A percentile compares a stretch with the other conserved stretches of the same genome.
Evolutionary conservation across 306 rosid species (phyloP).

Genomic region (Chamaecrista fasciculata): DNA sequence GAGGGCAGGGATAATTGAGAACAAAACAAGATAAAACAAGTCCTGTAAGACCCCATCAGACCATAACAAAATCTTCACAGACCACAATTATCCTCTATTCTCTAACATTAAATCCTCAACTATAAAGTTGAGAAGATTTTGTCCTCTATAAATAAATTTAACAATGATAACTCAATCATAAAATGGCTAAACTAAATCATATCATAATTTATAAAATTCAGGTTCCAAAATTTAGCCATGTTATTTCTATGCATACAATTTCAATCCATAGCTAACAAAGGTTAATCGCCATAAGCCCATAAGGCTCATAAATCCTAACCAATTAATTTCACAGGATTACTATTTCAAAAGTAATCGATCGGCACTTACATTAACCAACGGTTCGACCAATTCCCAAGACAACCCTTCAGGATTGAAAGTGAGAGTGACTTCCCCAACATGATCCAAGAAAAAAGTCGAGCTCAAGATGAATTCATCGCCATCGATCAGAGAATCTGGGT

Average conservation of each 20-base stretch:
- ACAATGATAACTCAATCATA: background rate
- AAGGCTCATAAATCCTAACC: background rate
- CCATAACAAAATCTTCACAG: background rate
- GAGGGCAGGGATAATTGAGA: background rate
- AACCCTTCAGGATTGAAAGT: constrained; percentile 57
- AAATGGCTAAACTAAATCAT: background rate
- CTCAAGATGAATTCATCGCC: constrained; percentile 37
- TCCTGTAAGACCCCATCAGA: background rate
- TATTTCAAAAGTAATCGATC: constrained; percentile 4
- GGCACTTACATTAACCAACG: constrained; percentile 44
- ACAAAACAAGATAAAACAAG: constrained; percentile 16
- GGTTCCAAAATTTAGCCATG: background rate
- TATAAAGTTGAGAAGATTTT: background rate
- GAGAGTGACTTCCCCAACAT: constrained; percentile 57
- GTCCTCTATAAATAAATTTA: background rate
- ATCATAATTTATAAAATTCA: background rate
- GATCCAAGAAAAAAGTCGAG: constrained; percentile 61
- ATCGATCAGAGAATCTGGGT: constrained; percentile 22
- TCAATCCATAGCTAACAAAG: background rate
- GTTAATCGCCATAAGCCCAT: constrained; percentile 1
- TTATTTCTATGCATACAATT: background rate
- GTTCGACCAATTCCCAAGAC: constrained; percentile 55
- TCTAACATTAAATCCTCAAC: background rate
- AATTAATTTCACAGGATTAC: constrained; percentile 16
- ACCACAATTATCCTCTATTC: background rate